Evolutionary conservation across 352 stramenopile species (phyloP).

Genomic region (Pythium graminicola): DNA sequence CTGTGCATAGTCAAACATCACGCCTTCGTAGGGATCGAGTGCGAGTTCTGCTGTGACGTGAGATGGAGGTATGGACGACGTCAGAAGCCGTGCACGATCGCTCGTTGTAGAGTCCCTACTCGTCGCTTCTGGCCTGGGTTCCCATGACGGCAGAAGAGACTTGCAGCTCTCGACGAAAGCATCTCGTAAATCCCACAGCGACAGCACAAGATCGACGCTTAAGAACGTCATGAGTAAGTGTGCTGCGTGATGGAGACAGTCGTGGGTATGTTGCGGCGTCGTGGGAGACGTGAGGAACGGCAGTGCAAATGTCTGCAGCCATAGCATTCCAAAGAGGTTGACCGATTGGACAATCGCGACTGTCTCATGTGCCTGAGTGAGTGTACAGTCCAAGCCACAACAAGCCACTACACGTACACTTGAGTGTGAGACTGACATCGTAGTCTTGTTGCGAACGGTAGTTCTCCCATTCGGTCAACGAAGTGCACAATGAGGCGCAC

Average conservation of each 20-base stretch:
- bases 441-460: slow-evolving; percentile 58
- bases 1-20: slow-evolving; percentile 74
- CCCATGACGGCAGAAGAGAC: background rate
- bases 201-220: slow-evolving; percentile 23
- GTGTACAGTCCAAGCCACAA: background rate
- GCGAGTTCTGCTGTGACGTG: slow-evolving; percentile 24
- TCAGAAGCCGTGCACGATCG: slow-evolving; percentile 3
- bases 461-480: slow-evolving; percentile 68
- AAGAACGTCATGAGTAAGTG: slow-evolving; percentile 45
- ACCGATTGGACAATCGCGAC: slow-evolving; percentile 52
- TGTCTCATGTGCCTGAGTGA: background rate
- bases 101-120: background rate
- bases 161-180: background rate
- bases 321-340: slow-evolving; percentile 54
- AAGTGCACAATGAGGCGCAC: slow-evolving; percentile 21
- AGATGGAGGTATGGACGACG: background rate
- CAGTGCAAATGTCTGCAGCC: slow-evolving; percentile 43
- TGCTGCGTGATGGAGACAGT: slow-evolving; percentile 39
- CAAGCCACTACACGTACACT: slow-evolving; percentile 34
- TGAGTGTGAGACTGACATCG: slow-evolving; percentile 69
- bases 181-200: slow-evolving; percentile 34
- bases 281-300: slow-evolving; percentile 19
- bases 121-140: background rate
- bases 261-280: slow-evolving; percentile 4
- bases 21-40: slow-evolving; percentile 52